Evolutionary conservation across 192 early-diverging fungal species (phyloP).

Genomic region (Coemansia sp.): DNA sequence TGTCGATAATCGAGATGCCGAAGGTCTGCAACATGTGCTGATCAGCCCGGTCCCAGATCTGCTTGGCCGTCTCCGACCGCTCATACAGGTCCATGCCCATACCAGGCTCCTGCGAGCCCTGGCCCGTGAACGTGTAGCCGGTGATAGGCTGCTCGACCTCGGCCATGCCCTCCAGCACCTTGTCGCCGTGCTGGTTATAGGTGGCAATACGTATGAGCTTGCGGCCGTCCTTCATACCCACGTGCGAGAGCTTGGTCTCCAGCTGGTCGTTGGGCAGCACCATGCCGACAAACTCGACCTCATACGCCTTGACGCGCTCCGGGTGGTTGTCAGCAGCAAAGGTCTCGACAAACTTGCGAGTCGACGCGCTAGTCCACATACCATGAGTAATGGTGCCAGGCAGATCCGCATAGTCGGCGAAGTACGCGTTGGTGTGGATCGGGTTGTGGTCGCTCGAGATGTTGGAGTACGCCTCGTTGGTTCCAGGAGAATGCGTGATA

Average conservation of each 20-base stretch:
- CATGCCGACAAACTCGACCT: conserved; percentile 92
- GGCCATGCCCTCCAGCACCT: conserved; percentile 85
- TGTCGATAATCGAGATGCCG: conserved; percentile 59
- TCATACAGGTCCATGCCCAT: conserved; percentile 97
- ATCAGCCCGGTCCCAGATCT: conserved; percentile 93
- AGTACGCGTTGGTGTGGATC: conserved; percentile 96
- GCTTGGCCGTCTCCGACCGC: conserved; percentile 78
- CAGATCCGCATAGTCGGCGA: conserved; percentile 86
- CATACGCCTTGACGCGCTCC: conserved; percentile 83
- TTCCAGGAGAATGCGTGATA: conserved; percentile 81
- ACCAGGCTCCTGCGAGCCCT: conserved; percentile 94
- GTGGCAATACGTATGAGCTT: conserved; percentile 94
- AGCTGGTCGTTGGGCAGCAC: conserved; percentile 90
- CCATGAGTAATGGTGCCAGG: conserved; percentile 97
- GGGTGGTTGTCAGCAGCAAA: conserved; percentile 95
- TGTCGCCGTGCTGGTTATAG: conserved; percentile 78
- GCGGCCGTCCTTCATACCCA: conserved; percentile 96
- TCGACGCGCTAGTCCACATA: conserved; percentile 96
- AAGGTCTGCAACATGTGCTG: conserved; percentile 82
- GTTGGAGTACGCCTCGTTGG: conserved; percentile 87
- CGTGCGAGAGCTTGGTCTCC: conserved; percentile 88
- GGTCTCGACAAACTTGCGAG: conserved; percentile 95
- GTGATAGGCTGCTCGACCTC: conserved; percentile 93
- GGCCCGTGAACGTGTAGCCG: conserved; percentile 94
- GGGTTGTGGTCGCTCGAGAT: conserved; percentile 93